Percentiles rank a stretch among this genome's conserved stretches.
Conservation (phyloP, 2,329 filamentous ascomycete genomes). For the Pestalotiopsis sp. region DNA sequence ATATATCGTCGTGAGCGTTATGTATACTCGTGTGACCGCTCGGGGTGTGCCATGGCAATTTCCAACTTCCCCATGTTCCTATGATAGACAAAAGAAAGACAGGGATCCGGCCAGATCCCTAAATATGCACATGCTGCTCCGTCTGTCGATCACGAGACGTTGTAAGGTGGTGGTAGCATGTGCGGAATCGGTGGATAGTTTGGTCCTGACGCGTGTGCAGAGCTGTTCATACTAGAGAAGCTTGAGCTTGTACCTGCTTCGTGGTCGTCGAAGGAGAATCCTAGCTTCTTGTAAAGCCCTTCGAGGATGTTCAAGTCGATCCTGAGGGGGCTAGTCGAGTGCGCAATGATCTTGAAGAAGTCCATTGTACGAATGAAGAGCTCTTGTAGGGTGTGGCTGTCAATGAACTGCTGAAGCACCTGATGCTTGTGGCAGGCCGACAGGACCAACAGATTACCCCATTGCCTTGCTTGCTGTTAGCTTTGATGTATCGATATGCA, state of each 20-base stretch:
- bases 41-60: not conserved
- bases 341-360: constrained; percentile 72
- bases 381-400: constrained; percentile 54
- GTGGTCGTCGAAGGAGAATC: constrained; percentile 40
- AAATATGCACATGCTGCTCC: constrained; percentile 13
- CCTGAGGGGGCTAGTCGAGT: constrained; percentile 74
- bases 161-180: constrained; percentile 16
- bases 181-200: constrained; percentile 22
- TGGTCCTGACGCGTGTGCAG: constrained; percentile 23
- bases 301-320: constrained; percentile 77
- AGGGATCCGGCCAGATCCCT: constrained; percentile 11
- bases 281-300: constrained; percentile 46
- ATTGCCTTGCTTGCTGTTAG: constrained; percentile 68
- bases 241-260: constrained; percentile 39
- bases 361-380: constrained; percentile 75
- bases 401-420: constrained; percentile 61
- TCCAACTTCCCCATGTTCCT: not conserved
- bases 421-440: constrained; percentile 76
- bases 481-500: constrained; percentile 24
- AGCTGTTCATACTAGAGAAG: constrained; percentile 43
- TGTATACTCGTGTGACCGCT: not conserved
- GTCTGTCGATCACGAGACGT: constrained; percentile 7
- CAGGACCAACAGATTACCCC: constrained; percentile 92
- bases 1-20: constrained; percentile 15
- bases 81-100: constrained; percentile 14